Evolutionary conservation across 352 stramenopile genomes (phyloP).

Genomic region (Phytophthora crassamura): DNA sequence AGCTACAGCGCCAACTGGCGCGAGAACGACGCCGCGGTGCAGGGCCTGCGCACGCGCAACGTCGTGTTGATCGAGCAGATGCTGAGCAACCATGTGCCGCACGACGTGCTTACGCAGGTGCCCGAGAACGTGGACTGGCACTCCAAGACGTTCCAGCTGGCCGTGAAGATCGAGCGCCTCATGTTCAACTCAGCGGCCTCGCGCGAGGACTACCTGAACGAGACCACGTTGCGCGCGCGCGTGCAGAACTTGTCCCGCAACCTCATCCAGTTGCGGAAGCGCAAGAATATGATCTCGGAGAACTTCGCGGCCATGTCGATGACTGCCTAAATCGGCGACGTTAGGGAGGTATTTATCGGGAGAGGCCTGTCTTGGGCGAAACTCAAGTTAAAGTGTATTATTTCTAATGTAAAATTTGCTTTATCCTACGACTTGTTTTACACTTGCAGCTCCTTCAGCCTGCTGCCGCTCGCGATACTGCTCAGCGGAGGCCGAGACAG

Average conservation of each 20-base stretch:
- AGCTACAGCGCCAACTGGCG: constrained; percentile 30
- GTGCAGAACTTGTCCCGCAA: constrained; percentile 61
- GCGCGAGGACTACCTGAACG: constrained; percentile 64
- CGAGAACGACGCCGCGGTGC: constrained; percentile 32
- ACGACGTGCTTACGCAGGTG: constrained; percentile 64
- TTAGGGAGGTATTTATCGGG: constrained; percentile 24
- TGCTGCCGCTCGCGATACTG: neutral
- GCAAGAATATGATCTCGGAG: constrained; percentile 57
- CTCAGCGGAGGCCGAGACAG: neutral
- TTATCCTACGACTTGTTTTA: constrained; percentile 1
- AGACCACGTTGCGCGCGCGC: constrained; percentile 52
- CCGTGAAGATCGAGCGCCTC: constrained; percentile 69
- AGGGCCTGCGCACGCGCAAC: constrained; percentile 49
- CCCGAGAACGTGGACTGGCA: constrained; percentile 67
- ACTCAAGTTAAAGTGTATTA: constrained; percentile 11
- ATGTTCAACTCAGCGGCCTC: constrained; percentile 59
- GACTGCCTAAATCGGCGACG: neutral
- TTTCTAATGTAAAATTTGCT: constrained; percentile 26
- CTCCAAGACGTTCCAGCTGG: constrained; percentile 66
- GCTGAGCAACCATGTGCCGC: constrained; percentile 57
- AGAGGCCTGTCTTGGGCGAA: neutral
- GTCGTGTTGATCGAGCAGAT: constrained; percentile 64
- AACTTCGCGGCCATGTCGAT: constrained; percentile 37
- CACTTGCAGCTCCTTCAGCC: neutral
- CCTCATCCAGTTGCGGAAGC: constrained; percentile 56